Conservation (phyloP, 179 eudicot species). For the Vitellaria paradoxa region DNA sequence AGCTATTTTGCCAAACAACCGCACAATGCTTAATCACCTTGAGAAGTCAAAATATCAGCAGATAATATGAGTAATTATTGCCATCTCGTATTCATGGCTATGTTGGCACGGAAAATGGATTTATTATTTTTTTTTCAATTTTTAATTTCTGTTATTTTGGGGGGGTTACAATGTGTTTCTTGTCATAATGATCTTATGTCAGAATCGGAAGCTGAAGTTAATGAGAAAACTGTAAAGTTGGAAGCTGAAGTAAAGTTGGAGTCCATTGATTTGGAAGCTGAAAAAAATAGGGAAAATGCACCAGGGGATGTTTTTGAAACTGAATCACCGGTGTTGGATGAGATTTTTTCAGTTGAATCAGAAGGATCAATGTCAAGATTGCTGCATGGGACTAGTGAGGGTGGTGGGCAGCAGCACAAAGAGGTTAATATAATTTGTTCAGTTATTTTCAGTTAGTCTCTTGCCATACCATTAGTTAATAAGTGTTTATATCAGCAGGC, state of each 20-base stretch:
- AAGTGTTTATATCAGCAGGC: slow-evolving; percentile 41
- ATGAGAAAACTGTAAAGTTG: slow-evolving; percentile 29
- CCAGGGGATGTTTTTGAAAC: slow-evolving; percentile 28
- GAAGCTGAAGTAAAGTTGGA: slow-evolving; percentile 27
- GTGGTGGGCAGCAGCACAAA: slow-evolving; percentile 45
- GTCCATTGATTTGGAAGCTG: slow-evolving; percentile 31
- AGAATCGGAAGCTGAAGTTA: slow-evolving; percentile 28
- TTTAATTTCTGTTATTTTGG: not conserved
- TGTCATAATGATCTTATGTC: slow-evolving; percentile 27
- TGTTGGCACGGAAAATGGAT: slow-evolving; percentile 6
- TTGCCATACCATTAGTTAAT: slow-evolving; percentile 5
- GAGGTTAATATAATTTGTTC: slow-evolving; percentile 44
- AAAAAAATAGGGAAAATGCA: slow-evolving; percentile 25
- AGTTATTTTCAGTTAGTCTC: slow-evolving; percentile 5
- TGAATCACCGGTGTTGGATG: slow-evolving; percentile 57
- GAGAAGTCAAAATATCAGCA: not conserved
- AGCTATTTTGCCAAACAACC: slow-evolving; percentile 6
- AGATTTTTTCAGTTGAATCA: slow-evolving; percentile 63
- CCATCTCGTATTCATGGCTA: slow-evolving; percentile 1
- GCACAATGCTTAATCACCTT: not conserved
- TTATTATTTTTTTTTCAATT: not conserved
- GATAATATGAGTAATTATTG: not conserved
- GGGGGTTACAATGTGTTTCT: slow-evolving; percentile 1
- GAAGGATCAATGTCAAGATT: slow-evolving; percentile 32
- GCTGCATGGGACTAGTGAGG: slow-evolving; percentile 38